Percentiles rank a stretch among this genome's conserved stretches.
phyloP scores from a whole-genome alignment of 441 rosid species.

The Viola pubescens region DNA sequence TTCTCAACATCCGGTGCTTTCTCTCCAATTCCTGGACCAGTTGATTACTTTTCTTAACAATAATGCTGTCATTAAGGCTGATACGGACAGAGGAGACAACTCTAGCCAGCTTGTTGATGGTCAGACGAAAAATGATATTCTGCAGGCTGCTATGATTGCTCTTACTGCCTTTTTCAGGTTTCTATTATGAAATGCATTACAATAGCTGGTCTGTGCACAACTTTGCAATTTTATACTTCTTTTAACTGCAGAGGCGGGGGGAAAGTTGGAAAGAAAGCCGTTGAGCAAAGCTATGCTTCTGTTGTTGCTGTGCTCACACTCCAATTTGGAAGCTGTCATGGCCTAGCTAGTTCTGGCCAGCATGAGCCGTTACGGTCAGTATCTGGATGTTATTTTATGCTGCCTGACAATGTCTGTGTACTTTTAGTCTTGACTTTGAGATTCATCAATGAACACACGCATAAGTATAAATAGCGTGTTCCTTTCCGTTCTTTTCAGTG shows the following conservation, averaged over 20 bases:
- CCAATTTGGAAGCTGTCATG: constrained; percentile 93
- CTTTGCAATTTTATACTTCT: constrained; percentile 20
- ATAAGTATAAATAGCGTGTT: not conserved
- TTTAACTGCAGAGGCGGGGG: constrained; percentile 79
- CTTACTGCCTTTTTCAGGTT: constrained; percentile 97
- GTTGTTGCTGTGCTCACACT: constrained; percentile 87
- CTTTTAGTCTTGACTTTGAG: constrained; percentile 12
- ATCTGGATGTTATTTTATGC: constrained; percentile 4
- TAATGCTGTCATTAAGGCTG: constrained; percentile 44
- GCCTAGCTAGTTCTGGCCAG: constrained; percentile 76
- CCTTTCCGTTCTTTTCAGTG: constrained; percentile 48
- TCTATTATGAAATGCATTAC: constrained; percentile 19
- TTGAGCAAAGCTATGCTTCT: constrained; percentile 85
- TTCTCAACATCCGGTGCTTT: constrained; percentile 77
- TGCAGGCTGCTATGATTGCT: constrained; percentile 84
- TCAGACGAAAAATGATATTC: constrained; percentile 55
- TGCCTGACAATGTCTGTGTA: constrained; percentile 11
- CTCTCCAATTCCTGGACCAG: constrained; percentile 78
- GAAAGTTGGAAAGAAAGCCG: constrained; percentile 88
- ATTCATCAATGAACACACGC: constrained; percentile 6
- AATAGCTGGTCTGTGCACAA: constrained; percentile 14
- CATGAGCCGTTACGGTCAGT: constrained; percentile 81
- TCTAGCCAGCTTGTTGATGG: constrained; percentile 37
- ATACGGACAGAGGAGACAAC: constrained; percentile 57
- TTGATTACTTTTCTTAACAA: constrained; percentile 63